A percentile compares a stretch with the other conserved stretches of the same genome.
phyloP scores from a whole-genome alignment of 768 basidiomycete genomes.

The Podaxis rugospora region DNA sequence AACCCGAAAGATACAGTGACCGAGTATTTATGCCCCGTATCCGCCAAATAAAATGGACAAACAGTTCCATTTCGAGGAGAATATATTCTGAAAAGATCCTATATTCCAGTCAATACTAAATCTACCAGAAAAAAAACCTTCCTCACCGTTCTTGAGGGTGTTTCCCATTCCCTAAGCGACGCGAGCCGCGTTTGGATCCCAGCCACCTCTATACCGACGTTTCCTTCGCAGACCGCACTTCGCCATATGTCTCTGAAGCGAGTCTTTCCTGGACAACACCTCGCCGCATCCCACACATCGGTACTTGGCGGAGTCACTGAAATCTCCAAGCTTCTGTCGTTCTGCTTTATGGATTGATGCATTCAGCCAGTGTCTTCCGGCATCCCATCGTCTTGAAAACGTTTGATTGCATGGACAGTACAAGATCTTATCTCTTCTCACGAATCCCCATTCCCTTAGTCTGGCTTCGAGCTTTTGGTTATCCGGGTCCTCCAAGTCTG shows the following conservation, averaged over 20 bases:
- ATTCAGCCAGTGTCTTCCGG: slow-evolving; percentile 1
- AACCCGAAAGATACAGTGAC: no score
- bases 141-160: not conserved
- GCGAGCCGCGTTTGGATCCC: not conserved
- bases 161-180: not conserved
- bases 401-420: not conserved
- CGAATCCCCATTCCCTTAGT: not conserved
- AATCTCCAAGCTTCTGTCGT: not conserved
- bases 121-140: not conserved
- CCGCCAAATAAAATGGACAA: no score
- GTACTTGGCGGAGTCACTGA: not conserved
- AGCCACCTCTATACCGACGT: not conserved
- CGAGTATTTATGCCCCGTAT: no score
- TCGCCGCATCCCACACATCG: not conserved
- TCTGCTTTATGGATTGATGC: not conserved
- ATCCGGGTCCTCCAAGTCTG: no score
- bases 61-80: no score
- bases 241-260: not conserved
- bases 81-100: no score
- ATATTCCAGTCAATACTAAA: no score
- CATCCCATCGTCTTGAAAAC: not conserved
- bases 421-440: not conserved
- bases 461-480: not conserved
- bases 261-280: not conserved
- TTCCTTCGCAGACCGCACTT: not conserved